Base-by-base conservation (phyloP, 441 rosid species). In the Pelargonium australe region DNA sequence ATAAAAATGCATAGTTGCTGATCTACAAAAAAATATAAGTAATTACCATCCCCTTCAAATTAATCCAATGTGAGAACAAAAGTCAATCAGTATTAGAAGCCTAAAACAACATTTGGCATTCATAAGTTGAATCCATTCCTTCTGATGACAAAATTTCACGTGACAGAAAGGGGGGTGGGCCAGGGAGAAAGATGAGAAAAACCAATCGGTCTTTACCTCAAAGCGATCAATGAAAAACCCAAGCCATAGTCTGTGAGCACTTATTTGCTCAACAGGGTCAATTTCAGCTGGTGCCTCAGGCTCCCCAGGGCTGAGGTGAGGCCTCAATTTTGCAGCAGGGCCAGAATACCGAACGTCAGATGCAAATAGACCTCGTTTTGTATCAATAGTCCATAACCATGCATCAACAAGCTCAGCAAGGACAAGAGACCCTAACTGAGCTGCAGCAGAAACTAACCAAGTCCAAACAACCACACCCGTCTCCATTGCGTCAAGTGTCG, bases 361-460 rank as follows among this genome's bases (percentile, higher is more conserved):
- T 12, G 96, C 96, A 83, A 95, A 95, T 67, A 95, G 93, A 67
- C 99, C 99, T 53, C 96, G 84, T 74, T 90, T 95, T 17, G 94
- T 90, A 76, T 92, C 99, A 74, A 95, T 90, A 79, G 98, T 92
- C 99, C 99, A 95, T 73, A 90, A 77, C 99, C 99, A 95, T 70
- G 99, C 99, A 89, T 92, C 99, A 75, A 95, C 98, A 76, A 95
- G 98, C 81, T 95, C 98, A 1, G 98, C 92, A 75, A 95, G 96
- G 80, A 95, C 89, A 69, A 95, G 86, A 73, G 96, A 89, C 23
- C 92, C 98, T 72, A 91, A 80, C 74, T 88, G 91, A 20, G 99
- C 96, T 77, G 98, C 96, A 71, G 98, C 93, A 71, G 99, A 90
- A 80, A 95, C 97, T 81, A 95, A 80, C 99, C 99, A 95, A 64